Base-by-base conservation (phyloP, 768 basidiomycete species). In the Kwoniella shandongensis region DNA sequence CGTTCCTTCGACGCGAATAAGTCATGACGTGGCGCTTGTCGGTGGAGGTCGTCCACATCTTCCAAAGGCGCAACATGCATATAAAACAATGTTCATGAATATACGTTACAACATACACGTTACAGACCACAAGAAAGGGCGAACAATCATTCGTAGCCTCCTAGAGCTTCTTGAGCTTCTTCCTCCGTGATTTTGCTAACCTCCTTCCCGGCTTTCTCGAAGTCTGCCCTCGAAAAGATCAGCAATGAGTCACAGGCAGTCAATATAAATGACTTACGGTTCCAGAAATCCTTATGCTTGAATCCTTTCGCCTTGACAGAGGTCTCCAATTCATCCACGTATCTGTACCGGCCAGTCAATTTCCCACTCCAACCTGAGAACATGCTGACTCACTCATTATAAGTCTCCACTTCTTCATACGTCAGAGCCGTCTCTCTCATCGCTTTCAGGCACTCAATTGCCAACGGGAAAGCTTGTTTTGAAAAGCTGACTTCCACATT, bases 401-500 rank as follows among this genome's bases (percentile, higher is more conserved):
- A 76, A 22, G 69, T 70, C 48, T 74, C 75, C 18, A 65, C 67
- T 46, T 74, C 73, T 47, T 76, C 75, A 59, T 69, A 73, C 36
- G 81, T 81, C 62, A 89, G 73, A 23, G 85, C 87, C 3, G 83
- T 82, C 50, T 82, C 80, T 68, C 91, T 81, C 78, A 94, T 76
- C 38, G 72, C 80, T 61, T 78, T 76, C 81, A 94, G 78, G 73
- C 89, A 91, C 38, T 86, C 83, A 25, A 89, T 44, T 78, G 92
- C 81, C 74, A 91, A 87, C 15, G 79, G 79, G 35, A 81, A 81
- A 58, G 90, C 81, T 64, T 84, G 81, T 35, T 76, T 78, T 38
- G 88, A 82, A 77, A 93, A 94, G 35, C 88, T 88, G 25, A 80
- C 80, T 62, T 82, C 73, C 10, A 88, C 80, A 40, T 91, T 82